Base-by-base conservation (phyloP, 257 asterid species). In the Paraleonurus japonicus region DNA sequence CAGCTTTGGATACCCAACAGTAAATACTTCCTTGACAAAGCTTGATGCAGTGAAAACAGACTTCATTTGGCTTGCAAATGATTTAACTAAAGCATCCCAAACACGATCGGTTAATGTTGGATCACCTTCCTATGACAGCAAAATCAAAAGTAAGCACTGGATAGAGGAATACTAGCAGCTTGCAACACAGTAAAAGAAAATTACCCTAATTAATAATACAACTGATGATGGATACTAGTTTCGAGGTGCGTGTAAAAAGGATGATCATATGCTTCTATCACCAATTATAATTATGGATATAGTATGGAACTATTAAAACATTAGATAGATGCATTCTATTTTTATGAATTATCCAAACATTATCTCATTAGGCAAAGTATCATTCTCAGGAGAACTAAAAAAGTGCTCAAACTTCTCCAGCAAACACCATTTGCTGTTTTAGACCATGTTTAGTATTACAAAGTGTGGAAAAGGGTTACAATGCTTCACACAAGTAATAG, bases 1-100 rank as follows among this genome's bases (percentile, higher is more conserved):
- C 64, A 95, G 92, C 83, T 95, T 95, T 15, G 99, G 99, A 81
- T 92, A 95, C 59, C 99, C 99, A 51, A 78, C 75, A 16, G 98
- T 92, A 70, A 95, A 95, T 78, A 85, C 90, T 73, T 92, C 97
- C 80, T 95, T 95, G 76, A 95, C 94, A 75, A 95, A 95, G 83
- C 95, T 92, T 45, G 98, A 95, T 69, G 99, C 89, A 13, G 94
- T 89, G 89, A 88, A 92, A 78, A 78, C 89, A 64, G 98, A 89
- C 85, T 92, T 92, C 96, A 95, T 88, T 83, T 95, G 99, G 83
- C 82, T 87, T 26, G 96, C 89, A 88, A 95, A 95, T 39, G 97
- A 89, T 78, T 88, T 95, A 19, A 88, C 90, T 58, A 95, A 62
- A 62, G 92, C 97, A 75, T 92, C 97, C 98, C 98, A 92, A 73